Evolutionary conservation across 495 filamentous ascomycete species (phyloP).

Genomic region (Penicillium lividum): DNA sequence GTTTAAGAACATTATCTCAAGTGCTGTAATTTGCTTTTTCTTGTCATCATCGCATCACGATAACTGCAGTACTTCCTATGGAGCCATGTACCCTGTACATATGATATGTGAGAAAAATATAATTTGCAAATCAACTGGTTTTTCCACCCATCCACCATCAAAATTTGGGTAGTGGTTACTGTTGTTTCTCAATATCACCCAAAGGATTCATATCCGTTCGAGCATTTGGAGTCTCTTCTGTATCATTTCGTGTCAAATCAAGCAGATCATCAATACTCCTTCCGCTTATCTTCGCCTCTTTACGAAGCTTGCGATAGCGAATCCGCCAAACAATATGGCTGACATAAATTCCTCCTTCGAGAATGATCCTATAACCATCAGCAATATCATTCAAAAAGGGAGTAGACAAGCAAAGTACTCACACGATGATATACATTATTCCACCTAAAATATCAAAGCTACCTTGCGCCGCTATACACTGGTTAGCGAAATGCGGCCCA

Average conservation of each 20-base stretch:
- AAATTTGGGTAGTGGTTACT: not conserved
- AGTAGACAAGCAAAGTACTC: constrained; percentile 20
- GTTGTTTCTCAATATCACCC: constrained; percentile 3
- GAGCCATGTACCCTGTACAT: no score
- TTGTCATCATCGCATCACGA: no score
- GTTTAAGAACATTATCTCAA: no score
- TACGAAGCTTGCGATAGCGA: constrained; percentile 60
- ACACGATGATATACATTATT: constrained; percentile 69
- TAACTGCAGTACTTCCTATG: not conserved
- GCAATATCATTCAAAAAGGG: not conserved
- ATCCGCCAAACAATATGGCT: constrained; percentile 69
- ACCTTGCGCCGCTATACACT: constrained; percentile 57
- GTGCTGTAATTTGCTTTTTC: no score
- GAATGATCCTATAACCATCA: constrained; percentile 47
- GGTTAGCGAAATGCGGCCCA: constrained; percentile 8
- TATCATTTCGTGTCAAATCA: constrained; percentile 20
- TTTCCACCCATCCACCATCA: not conserved
- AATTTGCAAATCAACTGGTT: not conserved
- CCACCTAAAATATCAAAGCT: constrained; percentile 72
- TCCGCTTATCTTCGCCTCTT: constrained; percentile 55
- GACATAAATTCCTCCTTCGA: constrained; percentile 69
- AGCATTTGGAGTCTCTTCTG: not conserved
- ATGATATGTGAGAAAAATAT: no score
- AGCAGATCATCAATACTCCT: constrained; percentile 66
- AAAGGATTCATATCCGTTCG: constrained; percentile 4